Base-by-base conservation (phyloP, 108 stramenopile genomes). In the Schizochytrium sp. region DNA sequence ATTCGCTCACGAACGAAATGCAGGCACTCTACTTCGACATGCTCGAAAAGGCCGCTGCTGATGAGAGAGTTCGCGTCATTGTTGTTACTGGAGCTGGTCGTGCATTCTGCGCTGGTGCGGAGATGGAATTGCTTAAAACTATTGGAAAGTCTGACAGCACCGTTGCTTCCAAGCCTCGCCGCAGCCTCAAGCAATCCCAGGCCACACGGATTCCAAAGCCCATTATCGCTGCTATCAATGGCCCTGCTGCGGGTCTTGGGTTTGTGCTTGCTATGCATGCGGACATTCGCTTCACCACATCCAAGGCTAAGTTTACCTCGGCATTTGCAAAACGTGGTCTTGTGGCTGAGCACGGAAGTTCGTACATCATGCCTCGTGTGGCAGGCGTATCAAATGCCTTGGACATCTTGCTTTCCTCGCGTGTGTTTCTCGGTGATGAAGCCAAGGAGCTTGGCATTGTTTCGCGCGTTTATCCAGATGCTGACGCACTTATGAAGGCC, bases 1-100 rank as follows among this genome's bases (percentile, higher is more conserved):
- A 69, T 44, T 69, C 64, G 64, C 64, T 69, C 19, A 69, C 64
- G 64, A 69, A 69, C 64, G 64, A 69, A 44, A 69, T 69, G 64
- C 64, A 69, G 64, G 64, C 64, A 44, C 12, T 69, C 42, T 69
- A 69, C 64, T 69, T 69, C 28, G 64, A 69, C 64, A 69, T 69
- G 64, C 64, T 69, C 64, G 64, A 69, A 38, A 69, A 69, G 64
- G 64, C 64, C 12, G 64, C 64, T 44, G 64, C 64, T 44, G 64
- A 69, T 15, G 64, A 69, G 28, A 12, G 64, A 38, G 64, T 69
- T 7, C 64, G 64, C 40, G 15, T 69, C 64, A 69, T 69, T 69
- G 64, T 69, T 44, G 64, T 69, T 8, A 69, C 64, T 38, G 64
- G 64, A 38, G 64, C 64, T 7, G 64, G 64, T 44, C 64, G 64